A percentile compares a stretch with the other conserved stretches of the same genome.
phyloP scores from a whole-genome alignment of 805 yeast genomes.

The Wickerhamiella nectarea region DNA sequence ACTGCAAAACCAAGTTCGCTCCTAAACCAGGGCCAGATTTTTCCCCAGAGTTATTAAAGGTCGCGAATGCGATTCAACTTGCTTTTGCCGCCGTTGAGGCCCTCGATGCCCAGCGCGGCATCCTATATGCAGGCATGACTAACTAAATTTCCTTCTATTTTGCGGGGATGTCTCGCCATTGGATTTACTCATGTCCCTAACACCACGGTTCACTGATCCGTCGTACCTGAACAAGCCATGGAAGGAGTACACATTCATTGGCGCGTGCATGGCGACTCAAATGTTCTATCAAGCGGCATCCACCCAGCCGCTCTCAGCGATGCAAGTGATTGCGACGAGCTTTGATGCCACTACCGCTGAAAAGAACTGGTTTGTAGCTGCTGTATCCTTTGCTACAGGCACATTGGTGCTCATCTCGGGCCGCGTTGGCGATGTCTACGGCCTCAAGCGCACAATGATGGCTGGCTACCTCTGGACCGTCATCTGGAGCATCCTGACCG shows the following conservation, averaged over 20 bases:
- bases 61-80: too few species aligned
- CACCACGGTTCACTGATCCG: slow-evolving; percentile 4
- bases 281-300: slow-evolving; percentile 30
- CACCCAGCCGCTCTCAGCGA: slow-evolving; percentile 24
- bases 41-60: too few species aligned
- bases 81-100: too few species aligned
- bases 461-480: slow-evolving; percentile 43
- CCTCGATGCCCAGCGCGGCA: too few species aligned
- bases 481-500: slow-evolving; percentile 48
- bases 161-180: too few species aligned
- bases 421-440: slow-evolving; percentile 57
- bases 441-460: slow-evolving; percentile 41
- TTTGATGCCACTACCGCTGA: slow-evolving; percentile 22
- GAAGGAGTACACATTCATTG: slow-evolving; percentile 20
- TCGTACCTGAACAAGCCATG: slow-evolving; percentile 1
- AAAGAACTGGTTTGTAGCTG: slow-evolving; percentile 54
- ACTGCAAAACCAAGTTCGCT: too few species aligned
- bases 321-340: slow-evolving; percentile 23
- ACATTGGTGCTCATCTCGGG: slow-evolving; percentile 60
- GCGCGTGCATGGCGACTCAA: slow-evolving; percentile 24
- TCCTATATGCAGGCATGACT: too few species aligned
- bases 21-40: too few species aligned
- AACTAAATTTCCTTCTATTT: too few species aligned
- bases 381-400: slow-evolving; percentile 58
- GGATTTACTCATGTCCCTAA: too few species aligned